Evolutionary conservation across 2,329 filamentous ascomycete genomes (phyloP), one percentile per base, ranked within the genome.

Genomic region (Talaromyces sp.): DNA sequence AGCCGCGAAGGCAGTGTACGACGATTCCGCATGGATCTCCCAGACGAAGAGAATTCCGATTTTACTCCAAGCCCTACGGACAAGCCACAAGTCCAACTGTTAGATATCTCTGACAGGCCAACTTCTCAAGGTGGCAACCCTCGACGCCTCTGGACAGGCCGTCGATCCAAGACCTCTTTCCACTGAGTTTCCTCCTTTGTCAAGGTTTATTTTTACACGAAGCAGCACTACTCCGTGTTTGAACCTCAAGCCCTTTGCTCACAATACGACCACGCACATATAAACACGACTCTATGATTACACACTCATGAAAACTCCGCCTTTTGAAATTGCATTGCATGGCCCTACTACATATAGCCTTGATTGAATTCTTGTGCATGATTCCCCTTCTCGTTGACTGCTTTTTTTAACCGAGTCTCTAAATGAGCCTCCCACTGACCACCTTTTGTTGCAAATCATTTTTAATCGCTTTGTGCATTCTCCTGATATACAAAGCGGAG

Each of bases 1-100:
- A 66, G 68, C 37, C 72, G 75, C n/a, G 74, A 75, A 48, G 74
- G 74, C 3, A 77, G 75, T 27, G 75, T 77, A 9, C 65, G 75
- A n/a, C 64, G 75, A 24, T 77, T 78, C 54, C 65, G 75, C 16
- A 73, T 78, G 72, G 73, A 76, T 62, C 51, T 76, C 4, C 67
- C 72, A 4, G 71, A 74, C 9, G 65, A 65, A 14, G 56, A 59
- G 13, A 36, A 55, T 9, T 16, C 4, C 5, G 49, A 49, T 17
- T 9, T 27, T 4, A 9, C 5, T 27, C 9, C 9, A 45, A 32
- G 22, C 5, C 35, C 37, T 6, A 40, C 17, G 7, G 50, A 33
- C 8, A 54, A 53, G 19, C 16, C 49, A 6, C 47, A 60, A 16
- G n/a, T 40, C 2, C 57, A 60, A 24, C 42, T 47, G 9, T 29